Base-by-base conservation (phyloP, 768 basidiomycete genomes). In the Plicaturopsis crispa region DNA sequence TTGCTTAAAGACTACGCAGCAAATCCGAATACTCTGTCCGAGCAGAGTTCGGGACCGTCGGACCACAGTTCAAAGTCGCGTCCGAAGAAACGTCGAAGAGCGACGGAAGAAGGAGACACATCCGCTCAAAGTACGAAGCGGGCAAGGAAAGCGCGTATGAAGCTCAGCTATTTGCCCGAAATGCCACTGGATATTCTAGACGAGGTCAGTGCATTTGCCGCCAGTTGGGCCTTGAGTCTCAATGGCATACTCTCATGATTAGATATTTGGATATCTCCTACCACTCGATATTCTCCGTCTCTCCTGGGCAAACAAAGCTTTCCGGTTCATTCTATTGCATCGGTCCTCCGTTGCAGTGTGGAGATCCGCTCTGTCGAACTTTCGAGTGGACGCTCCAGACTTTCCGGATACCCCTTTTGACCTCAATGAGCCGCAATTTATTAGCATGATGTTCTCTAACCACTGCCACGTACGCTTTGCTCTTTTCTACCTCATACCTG, bases 241-340 rank as follows among this genome's bases (percentile, higher is more conserved):
- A n/a, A n/a, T n/a, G n/a, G n/a, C n/a, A n/a, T n/a, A n/a, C n/a
- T n/a, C n/a, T n/a, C n/a, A n/a, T n/a, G n/a, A n/a, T n/a, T n/a
- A 63, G 61, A 57, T 63, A 16, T 44, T 52, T 18, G 31, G 36
- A 3, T 44, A 56, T 33, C 41, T 61, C 6, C 31, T 41, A 21
- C 56, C 61, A 16, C 16, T 47, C 5, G 59, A 62, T 39, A 39
- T 63, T 8, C 42, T 63, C 8, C 42, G 44, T 24, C 52, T 62
- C 1, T 42, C 56, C 3, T 42, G 59, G 11, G 53, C 55, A 1
- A 48, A 38, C 12, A 51, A 55, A 39, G 43, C 36, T 1, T 46
- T 61, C 19, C 46, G 59, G 6, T 24, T 19, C 2, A 38, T 56
- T 8, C 48, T 63, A 6, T 46, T 56, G 40, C 35, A 38, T 6